Evolutionary conservation across 257 asterid genomes (phyloP).

Genomic region (Marsdenia floribunda): DNA sequence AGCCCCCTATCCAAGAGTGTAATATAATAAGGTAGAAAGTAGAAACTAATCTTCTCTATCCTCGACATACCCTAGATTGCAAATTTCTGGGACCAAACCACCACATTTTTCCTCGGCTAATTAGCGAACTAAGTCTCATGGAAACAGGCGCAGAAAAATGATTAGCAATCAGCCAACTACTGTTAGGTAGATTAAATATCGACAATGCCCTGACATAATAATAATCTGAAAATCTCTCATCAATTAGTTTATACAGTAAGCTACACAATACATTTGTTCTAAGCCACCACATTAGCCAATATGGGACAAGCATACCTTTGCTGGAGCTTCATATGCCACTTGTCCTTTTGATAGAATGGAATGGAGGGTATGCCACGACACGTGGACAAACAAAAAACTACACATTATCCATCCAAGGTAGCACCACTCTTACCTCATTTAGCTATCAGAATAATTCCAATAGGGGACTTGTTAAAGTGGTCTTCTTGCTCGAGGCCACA

Average conservation of each 20-base stretch:
- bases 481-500: background rate
- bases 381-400: background rate
- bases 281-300: background rate
- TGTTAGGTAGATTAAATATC: background rate
- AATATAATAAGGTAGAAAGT: background rate
- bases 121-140: background rate
- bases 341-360: background rate
- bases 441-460: background rate
- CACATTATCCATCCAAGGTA: background rate
- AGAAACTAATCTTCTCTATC: background rate
- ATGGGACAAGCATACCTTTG: background rate
- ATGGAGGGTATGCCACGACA: background rate
- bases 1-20: background rate
- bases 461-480: background rate
- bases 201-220: background rate
- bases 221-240: background rate
- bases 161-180: background rate
- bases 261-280: background rate
- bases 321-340: background rate
- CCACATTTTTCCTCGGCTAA: background rate
- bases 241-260: conserved; percentile 2
- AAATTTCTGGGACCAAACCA: background rate
- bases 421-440: background rate
- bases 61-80: background rate
- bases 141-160: background rate